A percentile compares a stretch with the other conserved stretches of the same genome.
Evolutionary conservation across 345 rosid genomes (phyloP).

Genomic region (Erucastrum elatum): DNA sequence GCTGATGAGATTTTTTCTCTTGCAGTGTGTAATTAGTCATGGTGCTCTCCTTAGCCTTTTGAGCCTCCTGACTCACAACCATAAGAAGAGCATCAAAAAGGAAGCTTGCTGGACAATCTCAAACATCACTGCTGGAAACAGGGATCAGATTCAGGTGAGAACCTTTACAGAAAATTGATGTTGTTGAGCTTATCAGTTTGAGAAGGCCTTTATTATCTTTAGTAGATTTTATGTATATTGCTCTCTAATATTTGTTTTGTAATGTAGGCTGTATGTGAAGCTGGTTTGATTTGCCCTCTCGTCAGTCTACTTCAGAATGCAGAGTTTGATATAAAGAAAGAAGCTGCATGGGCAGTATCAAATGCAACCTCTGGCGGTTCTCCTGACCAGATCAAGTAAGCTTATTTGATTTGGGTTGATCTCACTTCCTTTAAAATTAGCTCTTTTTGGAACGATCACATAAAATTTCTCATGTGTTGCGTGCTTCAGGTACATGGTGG

Average conservation of each 20-base stretch:
- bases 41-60: constrained; percentile 82
- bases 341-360: constrained; percentile 90
- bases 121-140: constrained; percentile 97
- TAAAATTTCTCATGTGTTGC: not conserved
- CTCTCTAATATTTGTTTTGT: constrained; percentile 10
- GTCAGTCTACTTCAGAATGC: constrained; percentile 72
- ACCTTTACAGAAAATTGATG: not conserved
- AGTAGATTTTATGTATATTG: not conserved
- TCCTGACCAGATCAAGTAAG: constrained; percentile 73
- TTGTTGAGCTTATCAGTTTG: not conserved
- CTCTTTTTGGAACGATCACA: not conserved
- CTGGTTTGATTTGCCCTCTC: constrained; percentile 60
- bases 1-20: constrained; percentile 21
- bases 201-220: not conserved
- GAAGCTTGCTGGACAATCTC: constrained; percentile 99
- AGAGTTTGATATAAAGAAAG: constrained; percentile 86
- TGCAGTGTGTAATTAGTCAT: constrained; percentile 70
- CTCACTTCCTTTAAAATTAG: not conserved
- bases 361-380: constrained; percentile 83
- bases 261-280: constrained; percentile 65
- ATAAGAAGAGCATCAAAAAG: constrained; percentile 94
- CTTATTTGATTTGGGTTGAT: not conserved
- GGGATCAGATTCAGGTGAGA: constrained; percentile 86
- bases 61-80: constrained; percentile 71
- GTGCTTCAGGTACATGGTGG: constrained; percentile 55